These are phyloP conservation scores for Cystobasidiaceae sp. DNA, from an alignment of 1,284 basidiomycete species.

Conservation along the genomic window DNA sequence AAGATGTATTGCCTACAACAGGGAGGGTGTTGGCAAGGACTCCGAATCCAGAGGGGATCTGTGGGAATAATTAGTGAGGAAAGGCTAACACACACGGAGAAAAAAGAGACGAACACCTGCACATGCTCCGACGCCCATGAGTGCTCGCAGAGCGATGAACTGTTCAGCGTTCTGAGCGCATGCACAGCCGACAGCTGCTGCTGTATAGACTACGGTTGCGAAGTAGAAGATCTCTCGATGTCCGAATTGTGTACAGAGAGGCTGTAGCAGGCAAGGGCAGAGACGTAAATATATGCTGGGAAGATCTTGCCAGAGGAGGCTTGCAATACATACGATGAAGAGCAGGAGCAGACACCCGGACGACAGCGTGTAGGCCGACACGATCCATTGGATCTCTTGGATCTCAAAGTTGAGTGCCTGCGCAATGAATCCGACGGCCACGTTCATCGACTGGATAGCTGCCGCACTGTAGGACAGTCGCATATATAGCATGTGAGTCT, in stretches of 20 bases:
- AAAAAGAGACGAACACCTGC: background rate
- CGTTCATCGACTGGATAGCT: slow-evolving; percentile 29
- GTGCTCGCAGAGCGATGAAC: slow-evolving; percentile 19
- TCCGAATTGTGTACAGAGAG: slow-evolving; percentile 24
- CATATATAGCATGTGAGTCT: background rate
- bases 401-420: slow-evolving; percentile 17
- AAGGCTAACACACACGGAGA: background rate
- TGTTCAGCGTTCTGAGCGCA: background rate
- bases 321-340: slow-evolving; percentile 8
- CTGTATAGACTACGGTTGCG: slow-evolving; percentile 7
- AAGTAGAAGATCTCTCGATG: slow-evolving; percentile 22
- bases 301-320: too few species aligned
- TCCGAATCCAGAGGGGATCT: slow-evolving; percentile 26
- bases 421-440: slow-evolving; percentile 27
- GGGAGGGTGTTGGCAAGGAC: slow-evolving; percentile 23
- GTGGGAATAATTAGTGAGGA: too few species aligned
- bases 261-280: background rate
- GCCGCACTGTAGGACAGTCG: background rate
- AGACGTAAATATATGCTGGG: background rate
- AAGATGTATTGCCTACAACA: slow-evolving; percentile 3
- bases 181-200: slow-evolving; percentile 4
- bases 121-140: slow-evolving; percentile 26
- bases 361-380: slow-evolving; percentile 11
- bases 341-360: slow-evolving; percentile 27
- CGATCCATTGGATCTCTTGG: slow-evolving; percentile 25